phyloP scores from a whole-genome alignment of 495 filamentous ascomycete genomes.

The Chaetomium fimeti region DNA sequence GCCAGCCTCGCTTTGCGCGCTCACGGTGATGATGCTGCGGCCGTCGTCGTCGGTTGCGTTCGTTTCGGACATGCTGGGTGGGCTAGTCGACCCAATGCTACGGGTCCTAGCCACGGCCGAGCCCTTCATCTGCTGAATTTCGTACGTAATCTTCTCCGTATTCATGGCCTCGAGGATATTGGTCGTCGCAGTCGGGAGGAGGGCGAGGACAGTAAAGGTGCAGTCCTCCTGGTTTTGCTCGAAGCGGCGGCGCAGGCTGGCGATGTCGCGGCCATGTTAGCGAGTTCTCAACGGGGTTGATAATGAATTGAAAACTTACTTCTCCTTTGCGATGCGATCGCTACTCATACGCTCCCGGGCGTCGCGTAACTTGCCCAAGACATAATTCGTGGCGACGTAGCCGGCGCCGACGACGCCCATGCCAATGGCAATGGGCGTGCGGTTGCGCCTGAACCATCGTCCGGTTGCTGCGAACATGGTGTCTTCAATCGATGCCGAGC shows the following conservation, averaged over 20 bases:
- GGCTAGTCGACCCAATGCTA: conserved; percentile 58
- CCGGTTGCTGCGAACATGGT: conserved; percentile 79
- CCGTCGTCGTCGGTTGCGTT: conserved; percentile 71
- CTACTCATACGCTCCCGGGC: conserved; percentile 91
- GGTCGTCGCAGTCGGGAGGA: conserved; percentile 85
- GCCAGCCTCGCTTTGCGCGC: conserved; percentile 72
- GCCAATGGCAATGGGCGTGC: conserved; percentile 82
- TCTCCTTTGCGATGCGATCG: conserved; percentile 92
- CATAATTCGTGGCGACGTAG: conserved; percentile 91
- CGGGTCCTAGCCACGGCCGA: conserved; percentile 61
- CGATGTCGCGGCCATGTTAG: conserved; percentile 20
- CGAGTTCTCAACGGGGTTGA: not conserved
- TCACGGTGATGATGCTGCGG: conserved; percentile 64
- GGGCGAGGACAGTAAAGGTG: conserved; percentile 94
- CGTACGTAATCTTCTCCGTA: conserved; percentile 83
- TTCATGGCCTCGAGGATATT: conserved; percentile 85
- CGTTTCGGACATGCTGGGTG: conserved; percentile 66
- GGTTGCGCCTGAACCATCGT: conserved; percentile 88
- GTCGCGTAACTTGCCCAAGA: conserved; percentile 83
- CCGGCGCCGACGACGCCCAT: conserved; percentile 82
- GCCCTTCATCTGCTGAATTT: conserved; percentile 91
- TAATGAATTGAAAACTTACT: conserved; percentile 55
- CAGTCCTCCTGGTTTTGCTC: conserved; percentile 99
- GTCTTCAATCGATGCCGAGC: not conserved
- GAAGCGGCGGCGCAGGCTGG: conserved; percentile 87